Conservation (phyloP, 2,329 filamentous ascomycete genomes). For the Scortechinia acanthostroma region DNA sequence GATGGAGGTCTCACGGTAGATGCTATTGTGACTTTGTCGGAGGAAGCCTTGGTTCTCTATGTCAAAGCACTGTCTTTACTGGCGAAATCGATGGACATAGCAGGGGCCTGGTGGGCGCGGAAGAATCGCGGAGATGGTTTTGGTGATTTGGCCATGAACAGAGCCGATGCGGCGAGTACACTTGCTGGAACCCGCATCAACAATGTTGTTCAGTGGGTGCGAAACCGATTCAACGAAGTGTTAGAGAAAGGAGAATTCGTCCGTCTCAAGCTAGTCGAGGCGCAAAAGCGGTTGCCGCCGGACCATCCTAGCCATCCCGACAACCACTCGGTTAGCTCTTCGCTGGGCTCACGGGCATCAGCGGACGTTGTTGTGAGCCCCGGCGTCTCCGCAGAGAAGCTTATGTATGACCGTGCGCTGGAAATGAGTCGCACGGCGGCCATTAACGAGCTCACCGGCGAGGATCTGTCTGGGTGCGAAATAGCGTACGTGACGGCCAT, state of each 20-base stretch:
- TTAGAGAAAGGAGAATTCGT: conserved; percentile 93
- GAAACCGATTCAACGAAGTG: conserved; percentile 90
- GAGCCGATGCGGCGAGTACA: not conserved
- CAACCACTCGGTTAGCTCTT: conserved; percentile 60
- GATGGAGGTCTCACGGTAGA: conserved; percentile 78
- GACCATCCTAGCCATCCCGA: conserved; percentile 81
- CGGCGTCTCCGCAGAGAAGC: conserved; percentile 86
- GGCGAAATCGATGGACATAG: conserved; percentile 91
- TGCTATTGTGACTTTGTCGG: conserved; percentile 77
- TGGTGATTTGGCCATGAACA: not conserved
- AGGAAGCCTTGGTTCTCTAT: conserved; percentile 91
- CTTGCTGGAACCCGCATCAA: conserved; percentile 53
- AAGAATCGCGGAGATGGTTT: conserved; percentile 59
- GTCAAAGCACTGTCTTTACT: conserved; percentile 87
- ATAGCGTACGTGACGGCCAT: conserved; percentile 90
- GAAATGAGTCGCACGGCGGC: conserved; percentile 95
- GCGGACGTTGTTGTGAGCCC: conserved; percentile 79
- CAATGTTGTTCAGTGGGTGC: conserved; percentile 90
- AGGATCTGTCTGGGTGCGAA: conserved; percentile 80
- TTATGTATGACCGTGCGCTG: conserved; percentile 95
- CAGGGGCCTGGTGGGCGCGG: conserved; percentile 82
- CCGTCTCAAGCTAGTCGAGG: conserved; percentile 78
- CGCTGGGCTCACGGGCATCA: conserved; percentile 52
- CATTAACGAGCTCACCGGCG: conserved; percentile 89
- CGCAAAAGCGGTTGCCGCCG: conserved; percentile 73